Base-by-base conservation (phyloP, 2,329 filamentous ascomycete species). In the Ophiostoma pallidulum region DNA sequence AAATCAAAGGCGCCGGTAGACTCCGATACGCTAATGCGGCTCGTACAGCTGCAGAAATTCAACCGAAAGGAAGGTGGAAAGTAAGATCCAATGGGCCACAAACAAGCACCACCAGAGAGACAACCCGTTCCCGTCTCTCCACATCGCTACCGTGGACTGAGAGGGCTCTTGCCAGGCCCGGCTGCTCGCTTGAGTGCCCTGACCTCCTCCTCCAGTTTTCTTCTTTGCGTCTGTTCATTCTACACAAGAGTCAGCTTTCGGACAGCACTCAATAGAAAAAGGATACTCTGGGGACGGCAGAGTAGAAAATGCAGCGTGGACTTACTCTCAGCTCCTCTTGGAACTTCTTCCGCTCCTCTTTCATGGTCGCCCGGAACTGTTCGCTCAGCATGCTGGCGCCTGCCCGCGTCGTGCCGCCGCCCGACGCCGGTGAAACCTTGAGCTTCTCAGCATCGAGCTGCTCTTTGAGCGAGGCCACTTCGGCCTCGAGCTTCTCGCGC, bases 261-360 rank as follows among this genome's bases (percentile, higher is more conserved):
- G n/a, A n/a, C n/a, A n/a, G n/a, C n/a, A n/a, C n/a, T n/a, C n/a
- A n/a, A 69, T 58, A 68, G 64, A 29, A 42, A 3, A 32, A 10
- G 19, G 14, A 6, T 16, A 33, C 12, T 22, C 16, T 10, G 20
- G 13, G 19, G 14, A 39, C 26, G 33, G 4, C 20, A 22, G 18
- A 32, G 24, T 5, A 5, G 10, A 28, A 5, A 28, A 5, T 5
- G 24, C 24, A 28, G 24, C 24, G 39, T 22, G 49, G 8, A 56
- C 71, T 57, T 59, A 74, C 72, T 64, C 63, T 67, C 35, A 77
- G 58, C 50, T 75, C 74, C 53, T 76, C 72, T 53, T 76, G 72
- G 63, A 74, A 76, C 61, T 70, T 74, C 65, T 69, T 75, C 54
- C 73, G 67, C 64, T 77, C 73, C 58, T 74, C 72, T 55, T 73